Percentiles rank a stretch among this genome's conserved stretches.
These are phyloP conservation scores for Penicillium sp. DNA, from an alignment of 2,329 filamentous ascomycete species.

Conservation along the genomic window DNA sequence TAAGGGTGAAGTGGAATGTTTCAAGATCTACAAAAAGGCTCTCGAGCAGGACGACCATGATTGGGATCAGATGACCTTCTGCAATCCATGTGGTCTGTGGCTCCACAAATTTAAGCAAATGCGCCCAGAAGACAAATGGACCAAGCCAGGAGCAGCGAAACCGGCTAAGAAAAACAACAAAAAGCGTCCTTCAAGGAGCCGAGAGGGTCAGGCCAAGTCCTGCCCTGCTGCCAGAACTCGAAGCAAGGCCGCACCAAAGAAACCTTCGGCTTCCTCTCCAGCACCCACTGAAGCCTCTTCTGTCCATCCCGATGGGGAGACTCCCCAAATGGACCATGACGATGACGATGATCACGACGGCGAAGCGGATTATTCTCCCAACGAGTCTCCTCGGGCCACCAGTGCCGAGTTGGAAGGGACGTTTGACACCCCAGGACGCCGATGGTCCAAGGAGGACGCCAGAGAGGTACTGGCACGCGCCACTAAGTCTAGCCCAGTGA, in stretches of 20 bases:
- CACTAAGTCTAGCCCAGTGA: conserved; percentile 62
- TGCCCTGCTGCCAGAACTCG: conserved; percentile 36
- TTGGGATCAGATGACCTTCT: conserved; percentile 74
- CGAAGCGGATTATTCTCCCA: conserved; percentile 33
- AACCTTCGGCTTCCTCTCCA: conserved; percentile 41
- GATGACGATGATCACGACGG: conserved; percentile 37
- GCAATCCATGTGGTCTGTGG: conserved; percentile 96
- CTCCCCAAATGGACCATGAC: conserved; percentile 37
- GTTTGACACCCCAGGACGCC: conserved; percentile 39
- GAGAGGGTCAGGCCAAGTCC: conserved; percentile 38
- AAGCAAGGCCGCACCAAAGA: conserved; percentile 29
- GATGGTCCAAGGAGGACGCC: conserved; percentile 41
- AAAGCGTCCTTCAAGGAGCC: conserved; percentile 41
- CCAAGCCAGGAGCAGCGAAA: conserved; percentile 48
- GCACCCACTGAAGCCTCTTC: conserved; percentile 41
- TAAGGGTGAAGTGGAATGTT: conserved; percentile 62
- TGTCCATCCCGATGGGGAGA: conserved; percentile 36
- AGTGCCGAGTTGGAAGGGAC: conserved; percentile 47
- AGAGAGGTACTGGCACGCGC: conserved; percentile 53
- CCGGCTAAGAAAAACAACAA: conserved; percentile 40
- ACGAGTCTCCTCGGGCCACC: conserved; percentile 48
- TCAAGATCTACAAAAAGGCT: conserved; percentile 74
- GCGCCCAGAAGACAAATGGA: conserved; percentile 82
- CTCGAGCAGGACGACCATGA: conserved; percentile 65
- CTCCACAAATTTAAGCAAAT: conserved; percentile 83